Evolutionary conservation across 1,139 yeast genomes (phyloP), one percentile per base, ranked within the genome.

Genomic region (Lodderomyces parapsilosis): DNA sequence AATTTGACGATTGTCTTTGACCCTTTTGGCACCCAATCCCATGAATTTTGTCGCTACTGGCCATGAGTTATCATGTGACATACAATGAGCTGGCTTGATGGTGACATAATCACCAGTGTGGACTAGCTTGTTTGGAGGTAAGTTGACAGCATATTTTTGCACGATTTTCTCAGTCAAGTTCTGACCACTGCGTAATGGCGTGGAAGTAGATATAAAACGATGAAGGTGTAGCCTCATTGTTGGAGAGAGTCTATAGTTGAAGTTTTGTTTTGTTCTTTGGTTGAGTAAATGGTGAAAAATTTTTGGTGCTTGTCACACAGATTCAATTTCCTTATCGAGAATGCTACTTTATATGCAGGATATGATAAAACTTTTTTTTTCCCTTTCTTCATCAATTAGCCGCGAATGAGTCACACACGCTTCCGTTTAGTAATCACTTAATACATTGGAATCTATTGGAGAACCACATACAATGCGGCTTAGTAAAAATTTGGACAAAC

Each of bases 1-100:
- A 30, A 93, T 88, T 68, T 93, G 99, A 47, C 88, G 75, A 58
- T 86, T 85, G 58, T 93, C 86, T 55, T 85, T 80, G 49, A 93
- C 87, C 49, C 80, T 73, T 18, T 81, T 80, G 36, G 97, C 98
- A 0, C 99, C 99, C 32, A 93, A 75, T 6, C 96, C 96, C 84
- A 82, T 89, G 66, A 94, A 93, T 68, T 93, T 93, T 57, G 93
- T 76, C 1, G 99, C 99, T 22, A 93, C 97, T 0, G 99, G 99
- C 99, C 99, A 93, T 41, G 97, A 85, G 66, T 93, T 93, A 64
- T 93, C 99, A 63, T 93, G 99, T 11, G 98, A 88, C 99, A 94
- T 93, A 65, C 96, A 93, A 69, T 93, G 96, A 6, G 96, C 94
- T 7, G 99, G 99, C 58, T 76, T 80, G 59, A 94, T 91, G 6